Evolutionary conservation across 1,139 yeast genomes (phyloP), one percentile per base, ranked within the genome.

Genomic region (Citeromyces hawaiiensis): DNA sequence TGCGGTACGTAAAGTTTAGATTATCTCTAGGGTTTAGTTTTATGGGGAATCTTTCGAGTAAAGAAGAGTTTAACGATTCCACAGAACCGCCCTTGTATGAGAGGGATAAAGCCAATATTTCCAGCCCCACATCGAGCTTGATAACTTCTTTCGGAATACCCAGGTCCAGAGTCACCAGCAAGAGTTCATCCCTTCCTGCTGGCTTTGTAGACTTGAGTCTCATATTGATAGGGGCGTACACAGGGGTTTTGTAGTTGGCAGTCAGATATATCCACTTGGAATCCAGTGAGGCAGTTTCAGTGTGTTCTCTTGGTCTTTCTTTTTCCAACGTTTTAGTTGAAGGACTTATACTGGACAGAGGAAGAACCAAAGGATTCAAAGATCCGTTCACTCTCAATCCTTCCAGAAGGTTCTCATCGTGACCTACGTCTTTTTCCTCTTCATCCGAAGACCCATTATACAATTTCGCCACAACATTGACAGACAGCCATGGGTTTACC

Each of bases 131-230:
- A 4, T 47, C 49, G 23, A 59, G 42, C 2, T 55, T 58, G 36
- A 52, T 52, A 21, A 66, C 51, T 38, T 59, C 70, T 40, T 66
- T 73, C 1, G 81, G 67, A 1, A 73, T 60, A 42, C 72, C 76
- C 17, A 80, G 57, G 41, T 72, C 80, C 38, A 81, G 56, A 0
- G 78, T 70, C 1, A 79, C 69, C 15, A 76, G 55, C 3, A 76
- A 51, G 17, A 67, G 56, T 42, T 69, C 68, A 45, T 69, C 66
- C 39, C 75, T 63, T 4, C 78, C 77, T 1, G 73, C 76, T 2
- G 83, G 66, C 54, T 71, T 67, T 23, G 76, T 64, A 41, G 78
- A 69, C 46, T 77, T 68, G 35, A 81, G 59, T 43, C 74, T 64
- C 47, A 81, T 66, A 35, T 74, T 72, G 38, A 73, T 56, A 0